phyloP scores from a whole-genome alignment of 495 filamentous ascomycete species.

The Podospora didyma region DNA sequence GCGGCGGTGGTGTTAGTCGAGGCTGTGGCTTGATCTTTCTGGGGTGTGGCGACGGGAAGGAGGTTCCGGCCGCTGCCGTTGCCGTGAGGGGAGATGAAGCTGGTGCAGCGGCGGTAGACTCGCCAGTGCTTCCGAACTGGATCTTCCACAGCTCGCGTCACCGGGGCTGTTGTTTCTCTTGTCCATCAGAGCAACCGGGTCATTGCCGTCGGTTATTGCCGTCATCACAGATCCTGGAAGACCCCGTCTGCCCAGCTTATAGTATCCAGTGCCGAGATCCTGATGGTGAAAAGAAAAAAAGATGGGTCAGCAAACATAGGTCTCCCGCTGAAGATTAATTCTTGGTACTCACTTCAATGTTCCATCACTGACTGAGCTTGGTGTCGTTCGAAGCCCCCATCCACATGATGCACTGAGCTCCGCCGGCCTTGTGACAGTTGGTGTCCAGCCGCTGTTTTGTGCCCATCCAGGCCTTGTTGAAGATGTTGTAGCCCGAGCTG shows the following conservation, averaged over 20 bases:
- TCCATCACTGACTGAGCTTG: not conserved
- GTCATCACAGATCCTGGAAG: not conserved
- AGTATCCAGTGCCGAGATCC: not conserved
- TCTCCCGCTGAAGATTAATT: not conserved
- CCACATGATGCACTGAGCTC: not conserved
- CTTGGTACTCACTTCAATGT: not conserved
- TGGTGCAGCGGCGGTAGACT: not conserved
- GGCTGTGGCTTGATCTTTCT: too few relatives aligned
- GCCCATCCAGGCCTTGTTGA: not conserved
- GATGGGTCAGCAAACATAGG: not conserved
- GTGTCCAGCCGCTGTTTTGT: not conserved
- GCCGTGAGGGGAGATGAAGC: not conserved
- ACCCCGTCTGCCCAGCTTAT: not conserved
- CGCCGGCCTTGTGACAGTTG: not conserved
- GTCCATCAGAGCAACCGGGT: not conserved
- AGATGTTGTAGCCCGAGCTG: not conserved
- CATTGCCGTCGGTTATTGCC: not conserved
- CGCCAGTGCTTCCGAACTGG: not conserved
- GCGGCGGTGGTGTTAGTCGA: not conserved
- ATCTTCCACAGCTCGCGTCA: not conserved
- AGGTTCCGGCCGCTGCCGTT: not conserved
- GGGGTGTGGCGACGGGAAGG: not conserved
- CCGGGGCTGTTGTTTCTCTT: not conserved
- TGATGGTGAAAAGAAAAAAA: not conserved
- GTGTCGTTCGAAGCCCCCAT: not conserved